Percentiles rank a stretch among this genome's conserved stretches.
These are phyloP conservation scores for Medicago ruthenica DNA, from an alignment of 306 rosid species.

Conservation along the genomic window DNA sequence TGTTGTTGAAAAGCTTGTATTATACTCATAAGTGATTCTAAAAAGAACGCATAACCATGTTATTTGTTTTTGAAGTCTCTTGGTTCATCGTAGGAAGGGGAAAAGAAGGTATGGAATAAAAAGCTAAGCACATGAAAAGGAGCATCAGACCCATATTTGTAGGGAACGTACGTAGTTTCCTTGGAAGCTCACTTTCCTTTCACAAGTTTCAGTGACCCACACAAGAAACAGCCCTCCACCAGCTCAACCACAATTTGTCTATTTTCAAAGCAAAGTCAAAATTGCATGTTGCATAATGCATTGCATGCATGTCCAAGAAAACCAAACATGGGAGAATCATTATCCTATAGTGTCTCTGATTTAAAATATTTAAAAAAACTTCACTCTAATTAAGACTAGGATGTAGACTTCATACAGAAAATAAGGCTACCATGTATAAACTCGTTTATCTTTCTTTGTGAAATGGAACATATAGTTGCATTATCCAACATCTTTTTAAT, in stretches of 20 bases:
- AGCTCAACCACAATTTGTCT: slow-evolving; percentile 6
- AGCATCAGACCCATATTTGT: slow-evolving; percentile 19
- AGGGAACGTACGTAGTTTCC: slow-evolving; percentile 41
- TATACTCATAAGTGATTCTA: neutral
- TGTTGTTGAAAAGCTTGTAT: slow-evolving; percentile 1
- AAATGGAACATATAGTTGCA: too few relatives aligned
- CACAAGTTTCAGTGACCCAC: neutral
- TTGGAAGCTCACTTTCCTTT: slow-evolving; percentile 4
- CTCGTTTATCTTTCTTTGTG: too few relatives aligned
- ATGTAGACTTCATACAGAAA: too few relatives aligned
- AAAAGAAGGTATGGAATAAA: neutral
- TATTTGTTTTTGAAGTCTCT: neutral
- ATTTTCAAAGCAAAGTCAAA: slow-evolving; percentile 41
- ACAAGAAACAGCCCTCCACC: neutral
- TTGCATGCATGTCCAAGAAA: slow-evolving; percentile 7
- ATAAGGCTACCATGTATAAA: too few relatives aligned
- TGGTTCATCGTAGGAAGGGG: neutral
- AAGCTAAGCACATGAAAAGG: slow-evolving; percentile 33
- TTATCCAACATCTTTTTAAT: too few relatives aligned
- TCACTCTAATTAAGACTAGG: too few relatives aligned
- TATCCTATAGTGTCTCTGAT: neutral
- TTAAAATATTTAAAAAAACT: neutral
- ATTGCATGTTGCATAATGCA: neutral
- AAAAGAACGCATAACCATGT: neutral
- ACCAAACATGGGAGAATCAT: neutral